These are phyloP conservation scores for Pseudotsuga menziesii DNA, from an alignment of 75 land plant genomes.

Conservation along the genomic window DNA sequence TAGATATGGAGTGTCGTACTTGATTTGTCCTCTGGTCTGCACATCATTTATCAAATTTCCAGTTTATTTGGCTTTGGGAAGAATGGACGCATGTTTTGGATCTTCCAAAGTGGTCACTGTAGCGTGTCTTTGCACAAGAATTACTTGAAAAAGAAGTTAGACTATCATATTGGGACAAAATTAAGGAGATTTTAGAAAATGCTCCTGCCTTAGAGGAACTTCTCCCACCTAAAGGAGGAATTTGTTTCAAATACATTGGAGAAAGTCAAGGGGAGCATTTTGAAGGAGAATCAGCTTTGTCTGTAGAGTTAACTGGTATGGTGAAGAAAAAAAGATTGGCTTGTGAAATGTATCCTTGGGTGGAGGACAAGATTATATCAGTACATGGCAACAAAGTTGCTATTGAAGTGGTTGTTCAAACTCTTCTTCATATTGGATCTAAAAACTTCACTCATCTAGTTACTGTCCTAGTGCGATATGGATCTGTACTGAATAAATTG, in stretches of 20 bases:
- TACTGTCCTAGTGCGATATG: conserved; percentile 88
- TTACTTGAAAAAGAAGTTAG: conserved; percentile 89
- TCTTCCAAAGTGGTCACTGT: conserved; percentile 88
- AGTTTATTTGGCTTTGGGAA: conserved; percentile 97
- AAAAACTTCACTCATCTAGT: conserved; percentile 92
- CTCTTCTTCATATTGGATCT: no score
- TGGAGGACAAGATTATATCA: no score
- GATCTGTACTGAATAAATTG: no score
- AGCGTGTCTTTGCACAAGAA: conserved; percentile 88
- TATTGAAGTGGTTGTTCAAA: no score
- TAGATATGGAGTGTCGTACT: no score
- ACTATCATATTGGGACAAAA: conserved; percentile 89
- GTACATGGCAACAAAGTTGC: no score
- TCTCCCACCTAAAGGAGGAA: no score
- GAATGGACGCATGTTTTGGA: conserved; percentile 91
- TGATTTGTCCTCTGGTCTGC: conserved; percentile 15
- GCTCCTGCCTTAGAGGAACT: conserved; percentile 66
- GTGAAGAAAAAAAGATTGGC: no score
- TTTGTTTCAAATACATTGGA: conserved; percentile 48
- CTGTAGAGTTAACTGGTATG: no score
- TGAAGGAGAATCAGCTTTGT: conserved; percentile 41
- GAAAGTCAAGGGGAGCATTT: conserved; percentile 40
- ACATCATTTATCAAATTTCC: conserved; percentile 56
- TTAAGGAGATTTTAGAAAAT: conserved; percentile 85
- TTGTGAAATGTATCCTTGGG: conserved; percentile 77